Evolutionary conservation across 1,284 basidiomycete species (phyloP).

Genomic region (Ceratobasidium theobromae): DNA sequence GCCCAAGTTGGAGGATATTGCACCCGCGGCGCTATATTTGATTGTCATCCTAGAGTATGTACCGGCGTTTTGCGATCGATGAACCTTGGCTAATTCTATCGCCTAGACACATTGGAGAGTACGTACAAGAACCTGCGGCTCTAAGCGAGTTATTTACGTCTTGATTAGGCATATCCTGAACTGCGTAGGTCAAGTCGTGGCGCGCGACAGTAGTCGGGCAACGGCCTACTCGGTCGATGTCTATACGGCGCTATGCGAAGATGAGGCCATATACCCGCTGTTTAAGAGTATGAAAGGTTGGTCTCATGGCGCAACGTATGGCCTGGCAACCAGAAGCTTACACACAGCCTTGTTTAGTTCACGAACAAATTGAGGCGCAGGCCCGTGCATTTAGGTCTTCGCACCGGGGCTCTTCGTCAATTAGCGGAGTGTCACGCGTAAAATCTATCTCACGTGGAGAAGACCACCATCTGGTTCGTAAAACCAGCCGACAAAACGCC

Average conservation of each 20-base stretch:
- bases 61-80: slow-evolving; percentile 7
- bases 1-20: slow-evolving; percentile 62
- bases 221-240: slow-evolving; percentile 76
- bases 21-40: slow-evolving; percentile 82
- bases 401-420: slow-evolving; percentile 21
- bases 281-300: slow-evolving; percentile 86
- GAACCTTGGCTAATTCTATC: slow-evolving; percentile 12
- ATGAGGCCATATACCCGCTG: slow-evolving; percentile 76
- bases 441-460: slow-evolving; percentile 40
- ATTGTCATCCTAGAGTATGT: slow-evolving; percentile 92
- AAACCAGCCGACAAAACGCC: slow-evolving; percentile 35
- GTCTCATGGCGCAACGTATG: slow-evolving; percentile 36
- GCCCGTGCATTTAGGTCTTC: slow-evolving; percentile 21
- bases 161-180: slow-evolving; percentile 71
- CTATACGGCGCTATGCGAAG: slow-evolving; percentile 84
- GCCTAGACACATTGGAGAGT: slow-evolving; percentile 79
- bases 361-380: slow-evolving; percentile 72
- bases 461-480: slow-evolving; percentile 68
- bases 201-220: slow-evolving; percentile 78
- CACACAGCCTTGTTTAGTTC: slow-evolving; percentile 51
- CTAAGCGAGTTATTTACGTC: slow-evolving; percentile 29
- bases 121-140: slow-evolving; percentile 44
- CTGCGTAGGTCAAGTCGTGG: slow-evolving; percentile 78
- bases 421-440: slow-evolving; percentile 14
- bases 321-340: slow-evolving; percentile 16